Evolutionary conservation across 2,329 filamentous ascomycete genomes (phyloP).

Genomic region (Rhinocladiella similis): DNA sequence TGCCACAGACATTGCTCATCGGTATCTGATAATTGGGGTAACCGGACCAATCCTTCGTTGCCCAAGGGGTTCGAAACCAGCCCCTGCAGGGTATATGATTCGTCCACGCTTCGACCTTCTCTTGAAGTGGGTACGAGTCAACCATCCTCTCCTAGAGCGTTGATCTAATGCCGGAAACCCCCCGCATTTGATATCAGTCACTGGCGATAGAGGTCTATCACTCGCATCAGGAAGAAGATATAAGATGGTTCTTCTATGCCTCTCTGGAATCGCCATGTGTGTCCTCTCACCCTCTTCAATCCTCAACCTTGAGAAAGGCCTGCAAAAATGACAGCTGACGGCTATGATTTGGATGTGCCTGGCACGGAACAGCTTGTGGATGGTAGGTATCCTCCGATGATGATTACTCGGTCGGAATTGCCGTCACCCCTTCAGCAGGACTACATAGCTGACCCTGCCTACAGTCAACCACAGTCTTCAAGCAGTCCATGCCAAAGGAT

Average conservation of each 20-base stretch:
- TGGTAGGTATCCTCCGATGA: slow-evolving; percentile 19
- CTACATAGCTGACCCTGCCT: slow-evolving; percentile 12
- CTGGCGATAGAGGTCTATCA: background rate
- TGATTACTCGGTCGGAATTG: background rate
- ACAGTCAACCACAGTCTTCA: slow-evolving; percentile 22
- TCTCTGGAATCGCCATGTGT: background rate
- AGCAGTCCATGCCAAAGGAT: slow-evolving; percentile 28
- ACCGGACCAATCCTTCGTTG: background rate
- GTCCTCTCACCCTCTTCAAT: background rate
- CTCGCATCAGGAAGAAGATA: background rate
- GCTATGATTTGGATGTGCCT: slow-evolving; percentile 31
- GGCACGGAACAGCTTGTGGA: slow-evolving; percentile 39
- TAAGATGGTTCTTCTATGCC: background rate
- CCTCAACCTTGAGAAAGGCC: too few species aligned
- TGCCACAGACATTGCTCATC: background rate
- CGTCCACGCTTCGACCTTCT: background rate
- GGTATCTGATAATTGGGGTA: background rate
- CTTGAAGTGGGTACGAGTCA: background rate
- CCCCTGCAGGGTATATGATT: background rate
- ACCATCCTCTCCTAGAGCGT: background rate
- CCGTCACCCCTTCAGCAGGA: background rate
- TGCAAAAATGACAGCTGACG: slow-evolving; percentile 6
- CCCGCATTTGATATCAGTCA: background rate
- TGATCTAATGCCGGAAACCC: background rate
- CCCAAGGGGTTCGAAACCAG: background rate